phyloP scores from a whole-genome alignment of 768 basidiomycete species.

The Lactarius sanguifluus region DNA sequence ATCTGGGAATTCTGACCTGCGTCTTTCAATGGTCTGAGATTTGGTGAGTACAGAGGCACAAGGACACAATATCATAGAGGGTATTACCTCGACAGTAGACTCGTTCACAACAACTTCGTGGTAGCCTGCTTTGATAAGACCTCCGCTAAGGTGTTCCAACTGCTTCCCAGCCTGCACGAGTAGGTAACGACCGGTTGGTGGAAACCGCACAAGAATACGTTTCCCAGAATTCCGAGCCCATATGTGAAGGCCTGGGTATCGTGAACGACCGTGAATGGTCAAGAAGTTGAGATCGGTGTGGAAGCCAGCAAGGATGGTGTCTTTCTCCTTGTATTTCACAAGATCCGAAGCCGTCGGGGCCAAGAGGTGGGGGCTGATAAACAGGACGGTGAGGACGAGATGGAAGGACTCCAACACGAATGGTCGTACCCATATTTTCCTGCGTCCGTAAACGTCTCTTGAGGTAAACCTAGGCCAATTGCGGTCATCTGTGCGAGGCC shows the following conservation, averaged over 20 bases:
- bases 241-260: slow-evolving; percentile 86
- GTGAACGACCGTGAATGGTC: slow-evolving; percentile 85
- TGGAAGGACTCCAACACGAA: not conserved
- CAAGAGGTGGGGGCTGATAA: slow-evolving; percentile 72
- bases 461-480: slow-evolving; percentile 73
- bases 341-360: slow-evolving; percentile 95
- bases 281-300: slow-evolving; percentile 94
- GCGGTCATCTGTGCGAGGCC: slow-evolving; percentile 88
- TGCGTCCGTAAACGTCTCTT: slow-evolving; percentile 70
- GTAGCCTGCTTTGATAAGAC: slow-evolving; percentile 87
- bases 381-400: slow-evolving; percentile 1
- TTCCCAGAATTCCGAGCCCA: slow-evolving; percentile 96
- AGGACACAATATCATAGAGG: not conserved
- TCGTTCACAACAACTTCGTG: slow-evolving; percentile 94
- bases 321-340: slow-evolving; percentile 67
- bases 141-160: slow-evolving; percentile 81
- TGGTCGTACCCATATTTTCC: slow-evolving; percentile 74
- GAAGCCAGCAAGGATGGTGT: slow-evolving; percentile 91
- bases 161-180: slow-evolving; percentile 97
- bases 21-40: slow-evolving; percentile 58
- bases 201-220: slow-evolving; percentile 84
- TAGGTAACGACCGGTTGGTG: slow-evolving; percentile 72
- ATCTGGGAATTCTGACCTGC: slow-evolving; percentile 57
- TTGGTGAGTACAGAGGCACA: slow-evolving; percentile 6
- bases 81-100: slow-evolving; percentile 61